phyloP scores from a whole-genome alignment of 768 basidiomycete genomes.

The Polyporus arcularius region DNA sequence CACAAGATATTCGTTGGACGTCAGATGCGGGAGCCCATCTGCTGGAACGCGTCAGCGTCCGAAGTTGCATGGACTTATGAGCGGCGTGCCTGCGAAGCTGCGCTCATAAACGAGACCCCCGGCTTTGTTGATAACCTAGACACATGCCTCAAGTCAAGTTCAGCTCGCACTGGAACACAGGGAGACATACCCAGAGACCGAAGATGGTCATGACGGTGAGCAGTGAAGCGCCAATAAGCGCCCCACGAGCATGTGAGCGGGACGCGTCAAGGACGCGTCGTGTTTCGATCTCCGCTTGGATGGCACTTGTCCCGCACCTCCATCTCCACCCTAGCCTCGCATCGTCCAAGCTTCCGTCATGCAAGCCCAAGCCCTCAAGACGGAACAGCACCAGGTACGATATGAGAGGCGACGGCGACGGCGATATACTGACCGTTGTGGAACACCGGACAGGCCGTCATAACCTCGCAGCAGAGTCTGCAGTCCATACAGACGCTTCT shows the following conservation, averaged over 20 bases:
- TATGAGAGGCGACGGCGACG: neutral
- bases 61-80: neutral
- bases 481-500: constrained; percentile 72
- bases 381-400: constrained; percentile 31
- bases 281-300: constrained; percentile 17
- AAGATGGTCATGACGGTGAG: constrained; percentile 66
- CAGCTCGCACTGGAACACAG: constrained; percentile 4
- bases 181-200: constrained; percentile 72
- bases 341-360: constrained; percentile 22
- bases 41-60: neutral
- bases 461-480: constrained; percentile 59
- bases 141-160: neutral
- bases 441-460: constrained; percentile 19
- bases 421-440: neutral
- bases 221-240: constrained; percentile 2
- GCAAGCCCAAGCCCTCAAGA: constrained; percentile 40
- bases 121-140: constrained; percentile 94
- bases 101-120: constrained; percentile 95
- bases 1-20: constrained; percentile 93
- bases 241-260: constrained; percentile 22
- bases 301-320: neutral
- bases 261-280: constrained; percentile 24
- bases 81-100: constrained; percentile 78
- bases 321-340: neutral
- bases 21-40: constrained; percentile 92